Conservation (phyloP, 164 flowering plant species). For the Vitis cinerea region DNA sequence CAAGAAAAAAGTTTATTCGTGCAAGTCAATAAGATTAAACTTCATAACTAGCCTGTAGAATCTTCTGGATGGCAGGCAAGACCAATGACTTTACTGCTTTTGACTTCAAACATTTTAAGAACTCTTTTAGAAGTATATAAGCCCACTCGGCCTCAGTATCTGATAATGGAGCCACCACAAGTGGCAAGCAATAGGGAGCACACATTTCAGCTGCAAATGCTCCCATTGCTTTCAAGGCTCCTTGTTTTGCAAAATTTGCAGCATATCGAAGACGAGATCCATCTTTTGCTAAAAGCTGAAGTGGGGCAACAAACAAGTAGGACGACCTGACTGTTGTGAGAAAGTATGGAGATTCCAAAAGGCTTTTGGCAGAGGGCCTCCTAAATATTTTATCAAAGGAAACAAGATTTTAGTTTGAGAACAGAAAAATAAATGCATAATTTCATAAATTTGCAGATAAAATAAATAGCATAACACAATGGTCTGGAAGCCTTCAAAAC, state of each 20-base stretch:
- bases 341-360: slow-evolving; percentile 90
- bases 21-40: slow-evolving; percentile 14
- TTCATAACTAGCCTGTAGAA: slow-evolving; percentile 75
- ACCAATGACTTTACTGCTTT: slow-evolving; percentile 58
- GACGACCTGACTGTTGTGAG: slow-evolving; percentile 66
- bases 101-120: slow-evolving; percentile 67
- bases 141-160: slow-evolving; percentile 84
- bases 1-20: not conserved
- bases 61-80: slow-evolving; percentile 78
- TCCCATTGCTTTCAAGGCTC: slow-evolving; percentile 85
- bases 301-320: slow-evolving; percentile 81
- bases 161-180: slow-evolving; percentile 44
- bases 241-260: slow-evolving; percentile 75
- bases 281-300: slow-evolving; percentile 68
- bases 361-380: slow-evolving; percentile 85
- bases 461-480: not conserved
- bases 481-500: not conserved
- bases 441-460: not conserved
- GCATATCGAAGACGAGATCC: slow-evolving; percentile 74
- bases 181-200: slow-evolving; percentile 75
- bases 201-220: slow-evolving; percentile 87
- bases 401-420: not conserved
- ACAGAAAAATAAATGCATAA: not conserved
- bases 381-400: slow-evolving; percentile 35
- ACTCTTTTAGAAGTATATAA: slow-evolving; percentile 62